Evolutionary conservation across 192 early-diverging fungal genomes (phyloP), one percentile per base, ranked within the genome.

Genomic region (Umbelopsis ramanniana): DNA sequence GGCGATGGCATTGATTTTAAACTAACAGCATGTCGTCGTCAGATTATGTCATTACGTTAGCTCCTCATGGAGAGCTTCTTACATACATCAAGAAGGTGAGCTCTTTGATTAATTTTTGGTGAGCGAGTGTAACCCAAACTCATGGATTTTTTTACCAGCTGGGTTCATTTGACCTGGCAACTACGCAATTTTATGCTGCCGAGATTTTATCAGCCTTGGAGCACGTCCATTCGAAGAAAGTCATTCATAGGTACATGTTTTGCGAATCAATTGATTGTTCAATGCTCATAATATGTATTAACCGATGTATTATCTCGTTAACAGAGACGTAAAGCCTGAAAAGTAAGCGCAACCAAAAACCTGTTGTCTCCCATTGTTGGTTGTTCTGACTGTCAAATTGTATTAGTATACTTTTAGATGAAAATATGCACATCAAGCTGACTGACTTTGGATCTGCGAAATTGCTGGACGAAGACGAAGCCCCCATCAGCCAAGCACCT

Each of bases 401-500:
- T 0, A 55, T 79, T 87, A 95, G 87, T 71, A 94, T 98, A 50
- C 78, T 99, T 47, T 83, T 99, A 45, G 94, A 91, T 74, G 83
- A 90, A 24, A 84, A 94, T 54, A 92, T 94, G 90, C 95, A 99
- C 76, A 93, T 99, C 60, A 93, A 96, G 73, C 79, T 98, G 19
- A 95, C 96, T 0, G 97, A 99, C 79, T 99, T 99, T 87, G 97
- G 97, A 48, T 93, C 94, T 2, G 97, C 96, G 35, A 95, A 95
- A 79, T 85, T 94, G 21, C 72, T 91, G 15, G 76, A 81, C n/a
- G 50, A 82, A 6, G 76, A 63, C 37, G 57, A 63, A 29, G 14
- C 57, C 7, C 3, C 14, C 29, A 43, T 11, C 6, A 43, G 50
- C 0, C 40, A 29, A 57, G 40, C 55, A 5, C n/a, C 33, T 10